Evolutionary conservation across 306 rosid genomes (phyloP), one percentile per base, ranked within the genome.

Genomic region (Quercus aquifolioides): DNA sequence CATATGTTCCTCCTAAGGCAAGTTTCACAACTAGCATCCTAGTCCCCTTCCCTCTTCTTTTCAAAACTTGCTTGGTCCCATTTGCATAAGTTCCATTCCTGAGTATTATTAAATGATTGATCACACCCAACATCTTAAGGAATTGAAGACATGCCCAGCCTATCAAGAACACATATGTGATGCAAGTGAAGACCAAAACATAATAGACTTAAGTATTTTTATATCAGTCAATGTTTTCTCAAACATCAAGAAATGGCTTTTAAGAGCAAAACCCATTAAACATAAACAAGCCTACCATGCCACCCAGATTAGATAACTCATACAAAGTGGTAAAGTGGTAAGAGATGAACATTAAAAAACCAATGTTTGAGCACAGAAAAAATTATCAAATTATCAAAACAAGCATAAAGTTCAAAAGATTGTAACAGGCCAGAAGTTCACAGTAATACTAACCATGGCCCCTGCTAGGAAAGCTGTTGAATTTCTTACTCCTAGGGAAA

Each of bases 401-500:
- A 4, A 25, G 31, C 19, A 2, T 15, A 13, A 55, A 14, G 30
- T 18, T 33, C 55, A 38, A 21, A 38, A 19, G 52, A 38, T 38
- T 33, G 13, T 69, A 69, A 1, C 11, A 3, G 38, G 73, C 72
- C 76, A 72, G 52, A 71, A 30, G 30, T 60, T 70, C 41, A 63
- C 3, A 55, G 18, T 28, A 26, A 74, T 76, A 82, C 91, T 86
- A 77, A 90, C 94, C 88, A 79, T 74, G 72, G 92, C 87, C 46
- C 94, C 94, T 1, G 91, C 91, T 59, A 90, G 81, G 81, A 88
- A 88, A 78, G 86, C 90, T 26, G 92, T 88, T 63, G 89, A 89
- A 71, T 88, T 88, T 82, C 94, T 83, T 74, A 85, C 88, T 69
- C 94, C 92, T 69, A 90, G 76, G 56, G 94, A 90, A 76, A 90